Base-by-base conservation (phyloP, 306 rosid species). In the Medicago truncatula region DNA sequence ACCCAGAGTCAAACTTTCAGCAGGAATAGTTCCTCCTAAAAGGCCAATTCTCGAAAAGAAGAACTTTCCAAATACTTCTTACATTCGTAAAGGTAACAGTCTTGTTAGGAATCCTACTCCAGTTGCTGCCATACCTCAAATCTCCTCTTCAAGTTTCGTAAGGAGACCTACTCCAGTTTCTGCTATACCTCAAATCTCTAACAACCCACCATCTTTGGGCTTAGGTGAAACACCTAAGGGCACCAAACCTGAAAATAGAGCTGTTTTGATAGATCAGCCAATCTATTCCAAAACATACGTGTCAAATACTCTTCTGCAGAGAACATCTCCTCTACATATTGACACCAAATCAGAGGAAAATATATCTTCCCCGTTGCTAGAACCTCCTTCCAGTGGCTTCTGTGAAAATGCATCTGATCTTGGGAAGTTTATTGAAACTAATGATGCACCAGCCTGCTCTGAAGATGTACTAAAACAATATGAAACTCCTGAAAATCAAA, bases 71-170 rank as follows among this genome's bases (percentile, higher is more conserved):
- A 84, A 80, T 84, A 85, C 85, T 85, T 90, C 93, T 49, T 95
- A 92, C 84, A 85, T 92, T 67, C 99, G 97, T 72, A 95, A 92
- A 79, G 99, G 99, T 61, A 92, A 95, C 81, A 92, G 93, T 87
- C 93, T 61, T 61, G 67, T 61, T 34, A 87, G 99, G 87, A 90
- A 88, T 62, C 85, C 89, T 76, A 71, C 86, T 71, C 83, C 81
- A 70, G 86, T 78, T 84, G 78, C 89, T 81, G 77, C 90, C 74
- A 68, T 50, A 75, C 87, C 84, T 18, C 90, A 76, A 61, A 73
- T 75, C 66, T 67, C 84, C 73, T 75, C 84, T 40, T 78, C 76
- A 53, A 73, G 80, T 75, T 82, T 92, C 21, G 93, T 89, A 34
- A 87, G 97, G 84, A 90, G 85, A 62, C 84, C 88, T 74, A 71